Evolutionary conservation across 805 yeast species (phyloP).

Genomic region (Monosporozyma aquatica): DNA sequence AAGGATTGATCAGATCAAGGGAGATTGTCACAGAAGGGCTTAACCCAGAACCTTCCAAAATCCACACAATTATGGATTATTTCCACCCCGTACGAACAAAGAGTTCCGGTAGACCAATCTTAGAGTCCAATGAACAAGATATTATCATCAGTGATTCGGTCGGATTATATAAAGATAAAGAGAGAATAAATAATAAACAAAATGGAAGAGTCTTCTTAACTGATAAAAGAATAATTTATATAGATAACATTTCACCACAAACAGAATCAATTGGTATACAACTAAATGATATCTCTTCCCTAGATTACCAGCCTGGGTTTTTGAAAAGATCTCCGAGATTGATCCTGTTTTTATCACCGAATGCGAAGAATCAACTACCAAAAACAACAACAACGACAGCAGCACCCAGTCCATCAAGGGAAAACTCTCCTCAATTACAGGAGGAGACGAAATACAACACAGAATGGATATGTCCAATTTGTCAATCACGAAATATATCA

Average conservation of each 20-base stretch:
- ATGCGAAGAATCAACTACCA: background rate
- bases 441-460: slow-evolving; percentile 2
- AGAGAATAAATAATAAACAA: slow-evolving; percentile 54
- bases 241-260: slow-evolving; percentile 42
- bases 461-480: slow-evolving; percentile 81
- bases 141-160: slow-evolving; percentile 44
- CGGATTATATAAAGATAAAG: slow-evolving; percentile 73
- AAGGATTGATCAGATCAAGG: too few species aligned
- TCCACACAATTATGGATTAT: too few species aligned
- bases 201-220: slow-evolving; percentile 76
- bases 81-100: slow-evolving; percentile 34
- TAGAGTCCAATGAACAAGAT: slow-evolving; percentile 41
- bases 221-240: slow-evolving; percentile 58
- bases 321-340: slow-evolving; percentile 73
- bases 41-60: too few species aligned
- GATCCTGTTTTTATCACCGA: slow-evolving; percentile 30
- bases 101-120: slow-evolving; percentile 32
- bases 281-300: slow-evolving; percentile 33
- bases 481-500: slow-evolving; percentile 28
- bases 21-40: too few species aligned
- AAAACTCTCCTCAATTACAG: background rate
- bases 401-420: slow-evolving; percentile 3
- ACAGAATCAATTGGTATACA: slow-evolving; percentile 40
- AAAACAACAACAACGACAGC: too few species aligned
- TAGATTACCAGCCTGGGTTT: slow-evolving; percentile 46